phyloP scores from a whole-genome alignment of 2,329 filamentous ascomycete species.

The Trichoderma cornu-damae region DNA sequence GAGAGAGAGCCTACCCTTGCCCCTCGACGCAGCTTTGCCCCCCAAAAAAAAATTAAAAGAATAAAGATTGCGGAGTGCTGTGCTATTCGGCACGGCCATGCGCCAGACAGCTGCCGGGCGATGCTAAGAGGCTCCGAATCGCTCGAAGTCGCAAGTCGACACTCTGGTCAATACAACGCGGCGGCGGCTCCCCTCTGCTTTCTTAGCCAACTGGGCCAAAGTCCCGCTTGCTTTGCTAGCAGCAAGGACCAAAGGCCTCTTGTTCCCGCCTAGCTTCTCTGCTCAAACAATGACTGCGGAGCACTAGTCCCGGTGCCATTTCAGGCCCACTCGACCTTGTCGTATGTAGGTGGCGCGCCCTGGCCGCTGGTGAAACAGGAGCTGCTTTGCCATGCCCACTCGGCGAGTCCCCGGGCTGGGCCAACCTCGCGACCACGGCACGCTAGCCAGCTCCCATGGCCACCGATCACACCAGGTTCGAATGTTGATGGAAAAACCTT shows the following conservation, averaged over 20 bases:
- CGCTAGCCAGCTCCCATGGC: slow-evolving; percentile 7
- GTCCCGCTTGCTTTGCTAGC: not conserved
- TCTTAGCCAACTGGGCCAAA: slow-evolving; percentile 4
- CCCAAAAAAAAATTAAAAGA: no score
- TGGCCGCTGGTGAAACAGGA: slow-evolving; percentile 49
- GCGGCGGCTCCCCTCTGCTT: not conserved
- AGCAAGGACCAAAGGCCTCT: not conserved
- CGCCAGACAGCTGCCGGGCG: not conserved
- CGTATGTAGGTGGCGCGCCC: slow-evolving; percentile 33
- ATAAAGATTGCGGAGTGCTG: slow-evolving; percentile 14
- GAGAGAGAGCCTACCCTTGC: not conserved
- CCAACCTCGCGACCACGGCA: slow-evolving; percentile 41
- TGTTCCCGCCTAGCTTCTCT: slow-evolving; percentile 8
- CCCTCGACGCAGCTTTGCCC: slow-evolving; percentile 11
- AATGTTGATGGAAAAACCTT: not conserved
- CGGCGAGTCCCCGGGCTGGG: slow-evolving; percentile 39
- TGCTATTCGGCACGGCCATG: not conserved
- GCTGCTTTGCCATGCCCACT: slow-evolving; percentile 44
- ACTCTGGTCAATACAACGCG: not conserved
- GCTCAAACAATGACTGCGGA: slow-evolving; percentile 6
- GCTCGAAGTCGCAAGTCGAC: not conserved
- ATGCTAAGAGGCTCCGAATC: not conserved
- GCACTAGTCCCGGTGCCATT: slow-evolving; percentile 4
- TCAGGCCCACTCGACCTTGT: slow-evolving; percentile 27
- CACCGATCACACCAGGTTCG: slow-evolving; percentile 6